Evolutionary conservation across 495 filamentous ascomycete species (phyloP).

Genomic region (Xylaria intraflava): DNA sequence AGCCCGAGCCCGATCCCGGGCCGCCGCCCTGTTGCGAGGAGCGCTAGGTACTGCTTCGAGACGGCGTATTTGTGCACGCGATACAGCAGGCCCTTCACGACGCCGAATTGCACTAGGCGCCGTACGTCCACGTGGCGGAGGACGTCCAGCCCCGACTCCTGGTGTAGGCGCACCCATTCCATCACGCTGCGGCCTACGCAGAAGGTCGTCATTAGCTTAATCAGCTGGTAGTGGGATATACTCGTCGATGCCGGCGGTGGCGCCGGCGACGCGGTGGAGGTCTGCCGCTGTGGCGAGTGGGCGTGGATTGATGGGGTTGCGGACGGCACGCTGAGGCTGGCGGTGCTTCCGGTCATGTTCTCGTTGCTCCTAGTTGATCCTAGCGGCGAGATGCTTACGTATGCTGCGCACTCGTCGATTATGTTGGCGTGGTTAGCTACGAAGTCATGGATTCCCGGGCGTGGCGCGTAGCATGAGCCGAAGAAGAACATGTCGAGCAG

Average conservation of each 20-base stretch:
- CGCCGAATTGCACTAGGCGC: slow-evolving; percentile 87
- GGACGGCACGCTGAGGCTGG: not conserved
- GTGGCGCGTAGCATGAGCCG: slow-evolving; percentile 74
- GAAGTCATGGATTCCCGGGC: slow-evolving; percentile 68
- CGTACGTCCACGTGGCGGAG: slow-evolving; percentile 75
- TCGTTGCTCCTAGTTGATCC: not conserved
- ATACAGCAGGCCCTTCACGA: slow-evolving; percentile 94
- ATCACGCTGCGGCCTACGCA: slow-evolving; percentile 70
- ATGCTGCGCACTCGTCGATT: slow-evolving; percentile 79
- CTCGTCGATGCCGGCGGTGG: slow-evolving; percentile 2
- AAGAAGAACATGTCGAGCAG: slow-evolving; percentile 94
- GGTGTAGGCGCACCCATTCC: slow-evolving; percentile 72
- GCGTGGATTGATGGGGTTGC: not conserved
- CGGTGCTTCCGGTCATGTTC: not conserved
- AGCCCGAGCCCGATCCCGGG: slow-evolving; percentile 23
- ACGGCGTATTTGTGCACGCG: slow-evolving; percentile 87
- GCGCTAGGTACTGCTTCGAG: slow-evolving; percentile 46
- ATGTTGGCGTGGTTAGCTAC: slow-evolving; percentile 60
- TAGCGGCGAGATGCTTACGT: slow-evolving; percentile 49
- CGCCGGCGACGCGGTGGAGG: slow-evolving; percentile 17
- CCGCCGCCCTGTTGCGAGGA: slow-evolving; percentile 34
- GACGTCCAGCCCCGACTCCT: slow-evolving; percentile 47
- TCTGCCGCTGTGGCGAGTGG: not conserved
- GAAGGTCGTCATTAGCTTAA: slow-evolving; percentile 70
- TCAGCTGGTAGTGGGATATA: slow-evolving; percentile 48